These are phyloP conservation scores for Alternaria sp. DNA, from an alignment of 2,329 filamentous ascomycete genomes.

Conservation along the genomic window DNA sequence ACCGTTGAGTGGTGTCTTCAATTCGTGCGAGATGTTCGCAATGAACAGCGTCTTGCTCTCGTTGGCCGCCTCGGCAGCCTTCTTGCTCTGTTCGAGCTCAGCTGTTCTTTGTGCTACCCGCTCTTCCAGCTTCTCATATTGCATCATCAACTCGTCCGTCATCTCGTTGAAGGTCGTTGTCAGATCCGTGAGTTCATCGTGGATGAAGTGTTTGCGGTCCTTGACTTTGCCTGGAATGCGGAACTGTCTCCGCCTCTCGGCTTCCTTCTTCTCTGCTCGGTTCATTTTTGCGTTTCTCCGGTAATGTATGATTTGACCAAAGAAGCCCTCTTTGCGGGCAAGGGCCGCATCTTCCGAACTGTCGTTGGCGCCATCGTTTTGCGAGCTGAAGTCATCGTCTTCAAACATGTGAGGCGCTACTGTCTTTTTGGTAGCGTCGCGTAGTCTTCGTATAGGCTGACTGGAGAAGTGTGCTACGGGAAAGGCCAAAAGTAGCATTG, in stretches of 20 bases:
- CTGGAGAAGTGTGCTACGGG: constrained; percentile 84
- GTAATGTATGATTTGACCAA: constrained; percentile 47
- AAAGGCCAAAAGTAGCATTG: constrained; percentile 73
- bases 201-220: constrained; percentile 75
- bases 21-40: constrained; percentile 85
- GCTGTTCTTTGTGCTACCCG: constrained; percentile 82
- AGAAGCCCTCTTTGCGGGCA: constrained; percentile 56
- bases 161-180: constrained; percentile 90
- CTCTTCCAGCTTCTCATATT: constrained; percentile 84
- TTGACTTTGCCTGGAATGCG: constrained; percentile 85
- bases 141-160: constrained; percentile 86
- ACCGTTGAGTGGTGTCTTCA: constrained; percentile 94
- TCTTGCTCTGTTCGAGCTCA: constrained; percentile 87
- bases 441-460: constrained; percentile 77
- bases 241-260: constrained; percentile 64
- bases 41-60: constrained; percentile 98
- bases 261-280: constrained; percentile 47
- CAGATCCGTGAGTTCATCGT: constrained; percentile 84
- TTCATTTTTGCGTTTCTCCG: constrained; percentile 42
- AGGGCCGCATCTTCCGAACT: constrained; percentile 57
- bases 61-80: constrained; percentile 91
- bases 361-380: constrained; percentile 49
- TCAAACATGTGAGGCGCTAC: constrained; percentile 69
- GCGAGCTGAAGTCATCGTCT: constrained; percentile 48
- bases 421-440: constrained; percentile 75